These are phyloP conservation scores for Cryphonectria parasitica DNA, from an alignment of 2,329 filamentous ascomycete genomes.

Conservation along the genomic window DNA sequence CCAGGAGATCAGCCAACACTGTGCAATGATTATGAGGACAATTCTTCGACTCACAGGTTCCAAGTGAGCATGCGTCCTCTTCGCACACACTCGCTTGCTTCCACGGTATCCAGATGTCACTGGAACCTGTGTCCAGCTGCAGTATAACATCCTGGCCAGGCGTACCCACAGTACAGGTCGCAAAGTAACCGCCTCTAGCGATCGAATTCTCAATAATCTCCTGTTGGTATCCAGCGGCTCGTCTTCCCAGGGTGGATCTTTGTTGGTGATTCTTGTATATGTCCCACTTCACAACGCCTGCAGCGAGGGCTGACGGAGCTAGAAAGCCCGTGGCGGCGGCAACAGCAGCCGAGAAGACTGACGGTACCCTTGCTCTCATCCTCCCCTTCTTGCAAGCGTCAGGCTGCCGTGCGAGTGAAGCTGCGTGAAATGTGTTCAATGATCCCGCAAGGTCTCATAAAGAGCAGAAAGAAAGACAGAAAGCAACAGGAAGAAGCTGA, in stretches of 20 bases:
- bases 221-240: slow-evolving; percentile 45
- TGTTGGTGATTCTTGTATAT: slow-evolving; percentile 45
- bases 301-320: slow-evolving; percentile 31
- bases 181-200: slow-evolving; percentile 57
- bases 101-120: slow-evolving; percentile 64
- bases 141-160: slow-evolving; percentile 60
- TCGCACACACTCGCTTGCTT: slow-evolving; percentile 45
- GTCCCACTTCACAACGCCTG: slow-evolving; percentile 51
- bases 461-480: too few relatives aligned
- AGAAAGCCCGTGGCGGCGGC: slow-evolving; percentile 33
- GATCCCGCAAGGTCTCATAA: background rate
- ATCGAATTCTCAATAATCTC: slow-evolving; percentile 51
- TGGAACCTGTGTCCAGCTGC: slow-evolving; percentile 68
- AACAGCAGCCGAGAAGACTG: slow-evolving; percentile 25
- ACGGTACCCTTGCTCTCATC: slow-evolving; percentile 4
- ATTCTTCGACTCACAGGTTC: slow-evolving; percentile 48
- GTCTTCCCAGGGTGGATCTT: slow-evolving; percentile 40
- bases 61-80: slow-evolving; percentile 44
- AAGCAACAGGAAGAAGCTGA: background rate
- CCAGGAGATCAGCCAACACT: background rate
- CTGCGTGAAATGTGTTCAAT: background rate
- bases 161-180: slow-evolving; percentile 59
- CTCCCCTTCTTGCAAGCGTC: background rate
- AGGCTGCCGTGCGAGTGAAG: background rate
- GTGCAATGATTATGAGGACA: slow-evolving; percentile 16